Base-by-base conservation (phyloP, 148 eudicot species). In the Pharnaceum exiguum region DNA sequence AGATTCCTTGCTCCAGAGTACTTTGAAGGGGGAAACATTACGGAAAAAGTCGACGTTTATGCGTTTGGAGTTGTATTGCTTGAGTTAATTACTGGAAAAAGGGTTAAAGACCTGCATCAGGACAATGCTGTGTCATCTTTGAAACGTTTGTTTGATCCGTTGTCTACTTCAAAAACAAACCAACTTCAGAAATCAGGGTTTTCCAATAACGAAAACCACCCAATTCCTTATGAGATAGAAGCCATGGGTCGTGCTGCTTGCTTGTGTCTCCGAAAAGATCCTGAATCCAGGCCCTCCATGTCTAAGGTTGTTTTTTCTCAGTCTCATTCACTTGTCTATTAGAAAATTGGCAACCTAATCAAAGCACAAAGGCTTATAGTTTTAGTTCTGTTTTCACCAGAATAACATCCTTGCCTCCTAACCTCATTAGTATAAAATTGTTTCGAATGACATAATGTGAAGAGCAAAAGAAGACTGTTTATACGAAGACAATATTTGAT, bases 1-100 rank as follows among this genome's bases (percentile, higher is more conserved):
- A 90, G 97, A 57, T 90, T 82, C 65, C 81, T 90, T 33, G 91
- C 95, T 70, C 97, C 97, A 35, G 97, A 90, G 56, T 82, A 78
- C 71, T 72, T 80, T 57, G 70, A 72, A 42, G 83, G 79, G 31
- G 83, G 77, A 46, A 62, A 46, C 51, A 78, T 87, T 21, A 87
- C 89, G 12, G 95, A 90, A 71, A 90, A 90, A 70, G 71, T 82
- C 47, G 97, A 90, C 53, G 68, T 86, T 50, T 90, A 90, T 70
- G 95, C 91, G 21, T 90, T 84, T 54, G 97, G 97, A 33, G 69
- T 90, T 23, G 78, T 87, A 46, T 51, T 90, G 25, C 51, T 90
- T 66, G 97, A 90, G 75, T 68, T 90, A 39, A 84, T 90, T 16
- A 84, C 95, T 2, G 85, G 95, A 36, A 79, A 68, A 74, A 76